Percentiles rank a stretch among this genome's conserved stretches.
Evolutionary conservation across 2,329 filamentous ascomycete genomes (phyloP).

Genomic region (Cercospora beticola): DNA sequence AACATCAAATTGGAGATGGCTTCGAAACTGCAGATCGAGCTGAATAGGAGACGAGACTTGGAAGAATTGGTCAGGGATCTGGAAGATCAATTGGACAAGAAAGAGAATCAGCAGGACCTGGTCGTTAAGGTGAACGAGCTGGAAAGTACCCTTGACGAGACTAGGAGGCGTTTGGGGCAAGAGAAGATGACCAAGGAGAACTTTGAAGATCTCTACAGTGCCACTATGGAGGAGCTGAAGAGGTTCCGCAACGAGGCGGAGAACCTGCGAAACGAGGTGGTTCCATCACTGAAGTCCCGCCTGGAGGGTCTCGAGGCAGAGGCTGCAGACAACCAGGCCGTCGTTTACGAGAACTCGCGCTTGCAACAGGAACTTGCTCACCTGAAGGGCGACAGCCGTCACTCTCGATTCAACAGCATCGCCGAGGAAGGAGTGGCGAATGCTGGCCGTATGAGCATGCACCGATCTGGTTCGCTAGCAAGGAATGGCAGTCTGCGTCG

Average conservation of each 20-base stretch:
- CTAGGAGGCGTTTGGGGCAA: conserved; percentile 76
- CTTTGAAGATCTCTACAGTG: conserved; percentile 86
- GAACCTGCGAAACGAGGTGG: conserved; percentile 82
- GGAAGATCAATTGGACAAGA: conserved; percentile 71
- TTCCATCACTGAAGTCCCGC: conserved; percentile 73
- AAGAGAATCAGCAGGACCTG: conserved; percentile 39
- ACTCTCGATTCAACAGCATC: conserved; percentile 57
- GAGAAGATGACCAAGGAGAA: conserved; percentile 87
- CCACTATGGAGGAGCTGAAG: conserved; percentile 78
- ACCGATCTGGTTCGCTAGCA: conserved; percentile 59
- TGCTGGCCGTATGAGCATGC: conserved; percentile 41
- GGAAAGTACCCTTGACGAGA: conserved; percentile 76
- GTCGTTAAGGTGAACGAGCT: conserved; percentile 66
- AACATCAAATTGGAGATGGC: conserved; percentile 81
- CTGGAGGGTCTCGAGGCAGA: conserved; percentile 77
- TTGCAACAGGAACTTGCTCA: conserved; percentile 82
- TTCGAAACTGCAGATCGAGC: conserved; percentile 83
- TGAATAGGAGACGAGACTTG: conserved; percentile 69
- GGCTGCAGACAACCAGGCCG: conserved; percentile 67
- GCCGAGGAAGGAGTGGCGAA: conserved; percentile 55
- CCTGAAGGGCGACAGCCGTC: conserved; percentile 54
- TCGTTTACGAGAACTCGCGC: conserved; percentile 76
- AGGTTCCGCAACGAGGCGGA: conserved; percentile 85
- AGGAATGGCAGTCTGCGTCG: conserved; percentile 45
- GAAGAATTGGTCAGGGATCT: conserved; percentile 83